Conservation (phyloP, 2,329 filamentous ascomycete species). For the Fusarium sp. region DNA sequence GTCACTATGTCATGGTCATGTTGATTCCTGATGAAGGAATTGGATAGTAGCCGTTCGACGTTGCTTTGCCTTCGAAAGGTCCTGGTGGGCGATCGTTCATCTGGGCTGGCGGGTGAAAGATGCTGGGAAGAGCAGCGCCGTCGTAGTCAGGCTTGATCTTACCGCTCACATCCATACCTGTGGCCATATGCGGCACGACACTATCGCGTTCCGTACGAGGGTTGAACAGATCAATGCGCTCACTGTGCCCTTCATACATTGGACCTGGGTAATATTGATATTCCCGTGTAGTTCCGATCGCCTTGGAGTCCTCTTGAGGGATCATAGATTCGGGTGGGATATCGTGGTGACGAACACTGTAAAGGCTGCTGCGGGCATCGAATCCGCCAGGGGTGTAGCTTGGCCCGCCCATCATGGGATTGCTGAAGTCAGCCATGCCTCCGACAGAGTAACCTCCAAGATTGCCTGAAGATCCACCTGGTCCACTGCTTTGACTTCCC, state of each 20-base stretch:
- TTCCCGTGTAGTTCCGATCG: conserved; percentile 60
- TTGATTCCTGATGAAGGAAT: conserved; percentile 62
- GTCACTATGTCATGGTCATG: conserved; percentile 52
- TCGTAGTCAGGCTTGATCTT: conserved; percentile 66
- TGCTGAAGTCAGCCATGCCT: conserved; percentile 47
- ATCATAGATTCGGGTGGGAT: conserved; percentile 65
- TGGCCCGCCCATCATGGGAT: conserved; percentile 52
- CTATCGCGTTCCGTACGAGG: conserved; percentile 53
- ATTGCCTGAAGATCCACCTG: conserved; percentile 72
- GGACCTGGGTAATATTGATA: conserved; percentile 67
- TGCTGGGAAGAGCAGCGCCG: conserved; percentile 57
- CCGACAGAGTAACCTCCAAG: conserved; percentile 59
- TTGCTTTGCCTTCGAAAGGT: conserved; percentile 65
- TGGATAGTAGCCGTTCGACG: conserved; percentile 66
- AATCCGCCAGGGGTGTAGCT: conserved; percentile 45
- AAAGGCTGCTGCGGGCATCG: conserved; percentile 50
- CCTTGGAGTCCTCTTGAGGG: conserved; percentile 63
- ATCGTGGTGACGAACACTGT: conserved; percentile 62
- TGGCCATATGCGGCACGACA: conserved; percentile 49
- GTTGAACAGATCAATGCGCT: conserved; percentile 65
- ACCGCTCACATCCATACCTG: conserved; percentile 47
- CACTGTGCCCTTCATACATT: conserved; percentile 62
- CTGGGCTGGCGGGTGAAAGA: conserved; percentile 58
- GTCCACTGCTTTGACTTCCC: conserved; percentile 75
- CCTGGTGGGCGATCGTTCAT: conserved; percentile 55